Evolutionary conservation across 805 yeast species (phyloP).

Genomic region (Ogataea saltuana): DNA sequence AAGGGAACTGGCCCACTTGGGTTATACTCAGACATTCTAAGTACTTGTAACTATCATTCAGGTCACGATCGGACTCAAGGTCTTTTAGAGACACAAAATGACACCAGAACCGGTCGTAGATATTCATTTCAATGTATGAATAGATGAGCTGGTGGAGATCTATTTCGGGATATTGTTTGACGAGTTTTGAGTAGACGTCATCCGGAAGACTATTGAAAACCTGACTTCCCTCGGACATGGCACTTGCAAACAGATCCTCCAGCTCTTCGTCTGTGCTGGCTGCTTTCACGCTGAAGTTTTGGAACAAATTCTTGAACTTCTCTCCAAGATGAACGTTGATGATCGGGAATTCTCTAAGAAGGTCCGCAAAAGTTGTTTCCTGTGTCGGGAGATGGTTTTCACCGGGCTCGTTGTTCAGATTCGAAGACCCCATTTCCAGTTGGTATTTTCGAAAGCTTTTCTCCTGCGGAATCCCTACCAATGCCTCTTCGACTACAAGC

Average conservation of each 20-base stretch:
- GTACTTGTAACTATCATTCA: conserved; percentile 35
- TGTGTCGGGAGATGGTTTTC: too few relatives aligned
- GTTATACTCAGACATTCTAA: conserved; percentile 47
- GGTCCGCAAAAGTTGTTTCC: conserved; percentile 37
- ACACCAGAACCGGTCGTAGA: conserved; percentile 69
- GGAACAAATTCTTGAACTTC: conserved; percentile 41
- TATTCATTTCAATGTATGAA: conserved; percentile 68
- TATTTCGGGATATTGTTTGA: conserved; percentile 22
- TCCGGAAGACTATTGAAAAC: conserved; percentile 37
- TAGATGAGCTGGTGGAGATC: conserved; percentile 58
- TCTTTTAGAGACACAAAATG: conserved; percentile 30
- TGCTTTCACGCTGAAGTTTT: conserved; percentile 37
- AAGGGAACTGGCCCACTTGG: conserved; percentile 49
- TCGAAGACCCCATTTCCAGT: not conserved
- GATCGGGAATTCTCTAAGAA: conserved; percentile 41
- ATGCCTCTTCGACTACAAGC: conserved; percentile 56
- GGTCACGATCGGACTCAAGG: conserved; percentile 15
- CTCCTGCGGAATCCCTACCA: conserved; percentile 44
- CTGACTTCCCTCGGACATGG: conserved; percentile 35
- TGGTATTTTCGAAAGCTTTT: conserved; percentile 15
- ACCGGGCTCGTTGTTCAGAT: not conserved
- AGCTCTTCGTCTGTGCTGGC: conserved; percentile 31
- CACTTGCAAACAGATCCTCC: conserved; percentile 30
- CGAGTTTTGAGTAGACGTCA: conserved; percentile 30
- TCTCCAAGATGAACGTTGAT: conserved; percentile 41